phyloP scores from a whole-genome alignment of 2,329 filamentous ascomycete genomes.

The Alternaria alternata region DNA sequence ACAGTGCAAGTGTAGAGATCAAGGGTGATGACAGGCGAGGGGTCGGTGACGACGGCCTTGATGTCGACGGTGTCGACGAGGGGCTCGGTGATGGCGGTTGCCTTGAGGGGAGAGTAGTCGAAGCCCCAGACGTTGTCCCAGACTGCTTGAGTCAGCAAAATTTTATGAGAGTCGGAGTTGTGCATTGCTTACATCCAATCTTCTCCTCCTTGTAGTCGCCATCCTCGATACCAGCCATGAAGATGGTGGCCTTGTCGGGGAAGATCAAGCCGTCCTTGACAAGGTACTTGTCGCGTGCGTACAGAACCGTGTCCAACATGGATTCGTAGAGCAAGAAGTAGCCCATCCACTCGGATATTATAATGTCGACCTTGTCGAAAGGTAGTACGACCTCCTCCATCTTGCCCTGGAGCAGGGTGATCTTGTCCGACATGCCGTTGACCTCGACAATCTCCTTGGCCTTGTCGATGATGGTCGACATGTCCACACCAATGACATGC shows the following conservation, averaged over 20 bases:
- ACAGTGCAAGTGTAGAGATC: slow-evolving; percentile 91
- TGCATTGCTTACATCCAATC: slow-evolving; percentile 78
- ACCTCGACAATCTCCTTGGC: slow-evolving; percentile 90
- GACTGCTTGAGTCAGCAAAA: slow-evolving; percentile 64
- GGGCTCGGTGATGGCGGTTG: slow-evolving; percentile 91
- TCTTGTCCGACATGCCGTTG: slow-evolving; percentile 94
- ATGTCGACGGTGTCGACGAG: slow-evolving; percentile 97
- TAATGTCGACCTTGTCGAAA: slow-evolving; percentile 96
- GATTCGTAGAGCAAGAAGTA: slow-evolving; percentile 99
- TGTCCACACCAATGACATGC: slow-evolving; percentile 98
- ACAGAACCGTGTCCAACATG: slow-evolving; percentile 98
- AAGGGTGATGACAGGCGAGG: slow-evolving; percentile 81
- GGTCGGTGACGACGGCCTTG: slow-evolving; percentile 96
- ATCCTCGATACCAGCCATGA: slow-evolving; percentile 95
- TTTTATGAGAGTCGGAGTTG: neutral
- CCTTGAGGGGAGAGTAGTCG: slow-evolving; percentile 92
- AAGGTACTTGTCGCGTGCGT: slow-evolving; percentile 93
- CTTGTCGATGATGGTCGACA: slow-evolving; percentile 99
- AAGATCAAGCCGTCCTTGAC: slow-evolving; percentile 90
- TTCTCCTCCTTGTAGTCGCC: slow-evolving; percentile 99
- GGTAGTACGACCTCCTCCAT: slow-evolving; percentile 98
- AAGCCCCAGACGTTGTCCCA: slow-evolving; percentile 99
- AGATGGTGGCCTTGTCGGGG: slow-evolving; percentile 98
- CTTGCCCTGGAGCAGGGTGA: slow-evolving; percentile 97
- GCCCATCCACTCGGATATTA: slow-evolving; percentile 99